Conservation (phyloP, 371 early-diverging fungal genomes). For the Actinomortierella wolfii region DNA sequence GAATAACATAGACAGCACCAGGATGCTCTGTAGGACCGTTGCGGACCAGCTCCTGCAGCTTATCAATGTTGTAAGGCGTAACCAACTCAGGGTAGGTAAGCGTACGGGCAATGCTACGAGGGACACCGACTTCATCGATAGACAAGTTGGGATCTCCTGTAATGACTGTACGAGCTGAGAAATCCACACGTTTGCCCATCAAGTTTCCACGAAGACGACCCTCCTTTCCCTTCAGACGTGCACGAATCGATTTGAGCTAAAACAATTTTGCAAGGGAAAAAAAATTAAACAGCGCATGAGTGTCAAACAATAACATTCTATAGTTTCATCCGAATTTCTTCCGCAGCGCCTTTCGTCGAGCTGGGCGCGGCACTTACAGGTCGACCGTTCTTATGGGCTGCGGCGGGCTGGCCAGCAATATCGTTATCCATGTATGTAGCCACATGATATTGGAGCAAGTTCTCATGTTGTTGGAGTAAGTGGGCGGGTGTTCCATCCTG, state of each 20-base stretch:
- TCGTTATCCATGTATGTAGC: slow-evolving; percentile 99
- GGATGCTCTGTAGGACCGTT: slow-evolving; percentile 98
- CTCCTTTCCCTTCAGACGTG: slow-evolving; percentile 99
- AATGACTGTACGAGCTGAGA: slow-evolving; percentile 99
- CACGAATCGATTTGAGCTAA: slow-evolving; percentile 94
- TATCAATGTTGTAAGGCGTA: slow-evolving; percentile 97
- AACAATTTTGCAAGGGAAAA: neutral
- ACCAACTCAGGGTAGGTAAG: slow-evolving; percentile 99
- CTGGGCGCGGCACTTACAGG: slow-evolving; percentile 72
- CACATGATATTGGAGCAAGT: slow-evolving; percentile 97
- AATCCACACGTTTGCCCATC: slow-evolving; percentile 99
- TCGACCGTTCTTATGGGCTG: slow-evolving; percentile 96
- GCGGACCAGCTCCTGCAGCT: slow-evolving; percentile 87
- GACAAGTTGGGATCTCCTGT: slow-evolving; percentile 99
- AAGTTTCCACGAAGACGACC: slow-evolving; percentile 99
- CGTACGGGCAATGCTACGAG: slow-evolving; percentile 96
- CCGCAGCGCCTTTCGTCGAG: no score
- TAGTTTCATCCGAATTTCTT: no score
- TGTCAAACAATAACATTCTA: no score
- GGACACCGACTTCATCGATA: slow-evolving; percentile 99
- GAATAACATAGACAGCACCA: slow-evolving; percentile 99
- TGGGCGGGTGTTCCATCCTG: slow-evolving; percentile 98
- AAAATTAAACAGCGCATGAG: no score
- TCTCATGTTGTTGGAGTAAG: slow-evolving; percentile 94
- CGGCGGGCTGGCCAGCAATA: slow-evolving; percentile 96